Conservation (phyloP, 306 rosid species). For the Fragaria iinumae region DNA sequence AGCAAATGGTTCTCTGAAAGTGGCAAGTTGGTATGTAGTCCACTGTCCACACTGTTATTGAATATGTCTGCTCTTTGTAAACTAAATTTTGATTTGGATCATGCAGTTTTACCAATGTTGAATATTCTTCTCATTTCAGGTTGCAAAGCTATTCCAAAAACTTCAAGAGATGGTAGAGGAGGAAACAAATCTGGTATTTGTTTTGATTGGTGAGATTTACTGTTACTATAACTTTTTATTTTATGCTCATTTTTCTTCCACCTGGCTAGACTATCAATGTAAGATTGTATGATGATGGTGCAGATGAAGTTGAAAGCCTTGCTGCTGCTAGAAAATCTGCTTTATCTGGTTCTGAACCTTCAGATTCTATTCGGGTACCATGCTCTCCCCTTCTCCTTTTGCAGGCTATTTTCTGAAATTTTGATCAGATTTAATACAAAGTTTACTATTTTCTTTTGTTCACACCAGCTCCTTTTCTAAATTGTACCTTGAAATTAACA, state of each 20-base stretch:
- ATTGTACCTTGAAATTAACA: conserved; percentile 30
- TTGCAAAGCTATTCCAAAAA: conserved; percentile 88
- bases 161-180: conserved; percentile 91
- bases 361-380: conserved; percentile 94
- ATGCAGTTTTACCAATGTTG: conserved; percentile 19
- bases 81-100: neutral
- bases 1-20: conserved; percentile 99
- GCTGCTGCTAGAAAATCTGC: conserved; percentile 99
- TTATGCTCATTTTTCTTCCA: conserved; percentile 25
- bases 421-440: neutral
- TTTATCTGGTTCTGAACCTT: conserved; percentile 96
- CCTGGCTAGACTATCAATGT: conserved; percentile 19
- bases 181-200: conserved; percentile 96
- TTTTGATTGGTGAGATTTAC: conserved; percentile 89
- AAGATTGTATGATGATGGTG: conserved; percentile 35
- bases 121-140: conserved; percentile 41
- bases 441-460: neutral
- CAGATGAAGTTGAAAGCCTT: conserved; percentile 98
- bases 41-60: conserved; percentile 7
- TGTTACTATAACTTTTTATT: conserved; percentile 23
- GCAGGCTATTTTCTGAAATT: neutral
- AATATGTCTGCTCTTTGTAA: conserved; percentile 16
- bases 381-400: conserved; percentile 3
- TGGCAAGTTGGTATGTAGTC: conserved; percentile 84
- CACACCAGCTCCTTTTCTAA: neutral